A percentile compares a stretch with the other conserved stretches of the same genome.
Evolutionary conservation across 2,329 filamentous ascomycete genomes (phyloP).

Genomic region (Cucurbitaria berberidis): DNA sequence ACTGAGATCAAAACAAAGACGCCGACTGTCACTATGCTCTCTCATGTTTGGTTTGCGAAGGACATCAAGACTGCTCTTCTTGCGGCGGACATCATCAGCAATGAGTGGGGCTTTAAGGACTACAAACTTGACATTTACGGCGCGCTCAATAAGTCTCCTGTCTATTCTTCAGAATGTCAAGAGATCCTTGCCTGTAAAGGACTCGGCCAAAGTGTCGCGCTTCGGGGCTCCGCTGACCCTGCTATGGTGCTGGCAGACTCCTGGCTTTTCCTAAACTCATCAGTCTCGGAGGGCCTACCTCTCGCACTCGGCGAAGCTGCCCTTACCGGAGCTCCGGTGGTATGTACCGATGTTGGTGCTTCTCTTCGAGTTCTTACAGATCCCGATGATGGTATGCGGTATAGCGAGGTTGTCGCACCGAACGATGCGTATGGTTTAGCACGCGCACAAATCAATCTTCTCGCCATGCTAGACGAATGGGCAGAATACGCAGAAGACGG

Average conservation of each 20-base stretch:
- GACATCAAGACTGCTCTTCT: constrained; percentile 70
- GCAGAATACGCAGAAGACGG: constrained; percentile 62
- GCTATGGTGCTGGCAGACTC: constrained; percentile 51
- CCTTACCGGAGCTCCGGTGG: constrained; percentile 61
- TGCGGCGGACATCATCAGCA: constrained; percentile 69
- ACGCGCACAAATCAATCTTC: constrained; percentile 66
- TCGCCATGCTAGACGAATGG: constrained; percentile 68
- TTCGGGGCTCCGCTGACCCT: constrained; percentile 64
- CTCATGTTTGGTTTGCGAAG: constrained; percentile 65
- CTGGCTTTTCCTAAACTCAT: constrained; percentile 60
- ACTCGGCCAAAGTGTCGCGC: constrained; percentile 57
- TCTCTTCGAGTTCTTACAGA: constrained; percentile 64
- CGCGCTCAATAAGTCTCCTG: constrained; percentile 66
- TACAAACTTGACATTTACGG: constrained; percentile 69
- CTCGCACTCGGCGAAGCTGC: constrained; percentile 66
- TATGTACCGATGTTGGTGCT: constrained; percentile 63
- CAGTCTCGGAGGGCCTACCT: constrained; percentile 62
- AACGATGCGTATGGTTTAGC: constrained; percentile 68
- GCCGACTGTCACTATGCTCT: constrained; percentile 70
- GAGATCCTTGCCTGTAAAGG: constrained; percentile 64
- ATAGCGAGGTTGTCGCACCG: constrained; percentile 68
- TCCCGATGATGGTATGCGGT: constrained; percentile 55
- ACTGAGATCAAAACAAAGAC: constrained; percentile 63
- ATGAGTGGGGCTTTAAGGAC: constrained; percentile 69
- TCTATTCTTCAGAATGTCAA: constrained; percentile 65